Base-by-base conservation (phyloP, 495 filamentous ascomycete genomes). In the Thermothielavioides terrestris region DNA sequence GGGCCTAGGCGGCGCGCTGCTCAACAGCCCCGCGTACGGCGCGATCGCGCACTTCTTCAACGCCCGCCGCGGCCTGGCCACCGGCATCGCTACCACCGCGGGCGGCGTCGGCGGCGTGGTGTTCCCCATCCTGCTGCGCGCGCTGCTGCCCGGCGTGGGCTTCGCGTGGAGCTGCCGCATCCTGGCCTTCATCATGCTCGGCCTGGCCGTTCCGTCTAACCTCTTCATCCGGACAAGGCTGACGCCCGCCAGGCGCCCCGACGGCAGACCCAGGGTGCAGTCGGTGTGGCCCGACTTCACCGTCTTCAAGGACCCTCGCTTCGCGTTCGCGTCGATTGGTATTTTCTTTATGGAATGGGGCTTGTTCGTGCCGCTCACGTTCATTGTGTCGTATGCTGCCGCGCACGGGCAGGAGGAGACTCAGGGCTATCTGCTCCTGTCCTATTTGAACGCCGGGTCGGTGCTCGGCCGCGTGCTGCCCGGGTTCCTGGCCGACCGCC, bases 381-480 rank as follows among this genome's bases (percentile, higher is more conserved):
- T 65, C 42, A 65, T 75, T 42, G 62, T 71, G 30, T 72, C 78
- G 17, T 89, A 85, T 55, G 62, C 68, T 2, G 66, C 68, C 1
- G 61, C 65, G 8, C 68, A 77, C 38, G 71, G 73, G 7, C 65
- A 74, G 56, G 64, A 72, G 61, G 55, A 69, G 3, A 69, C 71
- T 1, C 78, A 84, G 54, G 71, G 81, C 8, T 90, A 91, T 55
- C 72, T 76, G 53, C 63, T 81, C 11, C 60, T 81, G 4, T 64
- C 78, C n/a, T 70, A 82, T 43, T 66, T 83, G 39, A 82, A 81
- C 54, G 70, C 72, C 2, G 74, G 72, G 0, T 77, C 74, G 18
- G 68, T 77, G 10, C 77, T 86, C 37, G 87, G 86, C 6, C 83
- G 86, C 12, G 77, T 87, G 54, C 62, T 80, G 1, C 85, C 83